Evolutionary conservation across 306 rosid genomes (phyloP).

Genomic region (Medicago ruthenica): DNA sequence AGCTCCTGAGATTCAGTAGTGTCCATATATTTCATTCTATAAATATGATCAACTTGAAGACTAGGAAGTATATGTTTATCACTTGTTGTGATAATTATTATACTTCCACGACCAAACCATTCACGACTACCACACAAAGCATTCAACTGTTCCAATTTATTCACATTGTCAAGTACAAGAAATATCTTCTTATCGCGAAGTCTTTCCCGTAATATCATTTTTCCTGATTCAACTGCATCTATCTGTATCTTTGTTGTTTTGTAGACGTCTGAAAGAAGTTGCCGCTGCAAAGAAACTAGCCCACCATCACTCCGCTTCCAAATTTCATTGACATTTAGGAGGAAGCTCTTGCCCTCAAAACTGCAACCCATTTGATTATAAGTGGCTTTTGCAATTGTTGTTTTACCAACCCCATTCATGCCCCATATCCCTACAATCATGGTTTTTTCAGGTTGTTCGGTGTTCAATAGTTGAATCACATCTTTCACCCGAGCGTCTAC

Average conservation of each 20-base stretch:
- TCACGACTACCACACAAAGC: not conserved
- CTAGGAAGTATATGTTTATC: not conserved
- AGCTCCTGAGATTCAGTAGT: not conserved
- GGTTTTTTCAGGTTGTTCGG: not conserved
- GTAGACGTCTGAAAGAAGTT: slow-evolving; percentile 15
- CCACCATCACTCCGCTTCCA: not conserved
- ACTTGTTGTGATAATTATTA: slow-evolving; percentile 23
- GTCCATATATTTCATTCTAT: not conserved
- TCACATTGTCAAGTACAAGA: slow-evolving; percentile 33
- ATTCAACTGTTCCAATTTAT: not conserved
- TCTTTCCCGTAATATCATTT: not conserved
- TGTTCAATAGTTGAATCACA: not conserved
- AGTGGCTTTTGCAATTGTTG: not conserved
- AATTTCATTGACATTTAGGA: slow-evolving; percentile 1
- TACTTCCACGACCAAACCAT: slow-evolving; percentile 19
- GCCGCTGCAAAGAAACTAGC: slow-evolving; percentile 12
- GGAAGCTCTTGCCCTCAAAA: not conserved
- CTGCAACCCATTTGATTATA: not conserved
- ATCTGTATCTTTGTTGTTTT: slow-evolving; percentile 5
- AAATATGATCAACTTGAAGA: not conserved
- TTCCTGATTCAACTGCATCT: not conserved
- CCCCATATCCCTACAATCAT: not conserved
- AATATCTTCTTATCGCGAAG: not conserved
- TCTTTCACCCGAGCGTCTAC: not conserved
- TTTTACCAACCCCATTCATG: not conserved